phyloP scores from a whole-genome alignment of 345 rosid species.

The Rhizophora mangle region DNA sequence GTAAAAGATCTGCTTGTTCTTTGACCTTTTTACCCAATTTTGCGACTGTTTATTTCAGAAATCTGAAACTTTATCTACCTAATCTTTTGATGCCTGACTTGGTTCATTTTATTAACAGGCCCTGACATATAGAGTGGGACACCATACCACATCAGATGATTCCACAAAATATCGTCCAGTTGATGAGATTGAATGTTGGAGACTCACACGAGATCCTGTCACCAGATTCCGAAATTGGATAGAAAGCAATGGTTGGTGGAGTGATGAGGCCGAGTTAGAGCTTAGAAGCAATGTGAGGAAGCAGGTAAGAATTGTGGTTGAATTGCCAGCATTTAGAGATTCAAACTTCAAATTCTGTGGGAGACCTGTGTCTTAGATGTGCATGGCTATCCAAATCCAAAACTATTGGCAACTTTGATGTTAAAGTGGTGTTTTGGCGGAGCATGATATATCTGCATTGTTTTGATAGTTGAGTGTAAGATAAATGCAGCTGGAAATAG shows the following conservation, averaged over 20 bases:
- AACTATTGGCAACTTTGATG: too few species aligned
- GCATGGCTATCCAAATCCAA: background rate
- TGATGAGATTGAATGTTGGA: conserved; percentile 75
- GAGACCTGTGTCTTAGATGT: background rate
- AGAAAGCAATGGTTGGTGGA: conserved; percentile 79
- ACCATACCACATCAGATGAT: conserved; percentile 94
- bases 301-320: conserved; percentile 46
- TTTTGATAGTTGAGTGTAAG: too few species aligned
- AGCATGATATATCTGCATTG: too few species aligned
- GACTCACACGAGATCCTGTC: conserved; percentile 53
- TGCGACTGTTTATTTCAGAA: background rate
- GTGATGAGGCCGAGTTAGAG: conserved; percentile 49
- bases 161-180: conserved; percentile 79
- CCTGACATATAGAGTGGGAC: conserved; percentile 80
- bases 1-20: conserved; percentile 24
- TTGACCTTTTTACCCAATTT: background rate
- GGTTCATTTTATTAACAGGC: conserved; percentile 44
- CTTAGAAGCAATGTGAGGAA: conserved; percentile 55
- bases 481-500: too few species aligned
- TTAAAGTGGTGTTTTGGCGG: too few species aligned
- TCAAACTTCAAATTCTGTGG: background rate
- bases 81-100: background rate
- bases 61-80: background rate
- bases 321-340: background rate
- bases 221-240: conserved; percentile 70